Conservation (phyloP, 2,329 filamentous ascomycete species). For the Paramyrothecium roridum region DNA sequence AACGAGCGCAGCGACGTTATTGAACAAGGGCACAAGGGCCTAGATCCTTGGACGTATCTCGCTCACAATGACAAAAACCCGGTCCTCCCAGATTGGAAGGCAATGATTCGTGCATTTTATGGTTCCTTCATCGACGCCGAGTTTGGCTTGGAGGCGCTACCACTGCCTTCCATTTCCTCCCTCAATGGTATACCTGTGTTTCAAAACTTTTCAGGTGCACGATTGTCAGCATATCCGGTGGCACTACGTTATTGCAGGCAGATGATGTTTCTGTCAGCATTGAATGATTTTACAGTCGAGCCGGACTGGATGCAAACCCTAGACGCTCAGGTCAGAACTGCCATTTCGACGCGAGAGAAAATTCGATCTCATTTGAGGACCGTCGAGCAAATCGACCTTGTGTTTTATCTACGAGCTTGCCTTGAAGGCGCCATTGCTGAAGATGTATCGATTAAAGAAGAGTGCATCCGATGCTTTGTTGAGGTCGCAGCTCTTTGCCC, state of each 20-base stretch:
- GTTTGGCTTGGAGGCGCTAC: background rate
- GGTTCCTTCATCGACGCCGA: slow-evolving; percentile 26
- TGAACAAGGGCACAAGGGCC: slow-evolving; percentile 85
- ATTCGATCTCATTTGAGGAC: slow-evolving; percentile 52
- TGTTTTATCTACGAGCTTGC: slow-evolving; percentile 49
- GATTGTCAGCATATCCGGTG: slow-evolving; percentile 59
- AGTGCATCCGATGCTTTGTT: slow-evolving; percentile 50
- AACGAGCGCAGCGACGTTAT: slow-evolving; percentile 77
- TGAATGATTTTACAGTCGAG: slow-evolving; percentile 56
- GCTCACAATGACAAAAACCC: slow-evolving; percentile 39
- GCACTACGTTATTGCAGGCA: slow-evolving; percentile 65
- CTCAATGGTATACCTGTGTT: slow-evolving; percentile 22
- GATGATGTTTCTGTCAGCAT: slow-evolving; percentile 47
- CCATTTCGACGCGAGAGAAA: slow-evolving; percentile 59
- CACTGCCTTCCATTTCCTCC: slow-evolving; percentile 32
- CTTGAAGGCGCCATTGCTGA: slow-evolving; percentile 53
- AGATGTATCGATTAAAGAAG: slow-evolving; percentile 37
- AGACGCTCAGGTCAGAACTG: slow-evolving; percentile 68
- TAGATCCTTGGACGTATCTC: slow-evolving; percentile 63
- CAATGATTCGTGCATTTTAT: slow-evolving; percentile 50
- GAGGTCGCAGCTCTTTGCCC: slow-evolving; percentile 51
- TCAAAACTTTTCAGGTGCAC: slow-evolving; percentile 44
- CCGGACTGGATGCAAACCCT: slow-evolving; percentile 83
- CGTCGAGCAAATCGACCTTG: slow-evolving; percentile 33
- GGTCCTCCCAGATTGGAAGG: slow-evolving; percentile 47